A percentile compares a stretch with the other conserved stretches of the same genome.
Evolutionary conservation across 2,329 filamentous ascomycete genomes (phyloP).

Genomic region (Juglanconis sp.): DNA sequence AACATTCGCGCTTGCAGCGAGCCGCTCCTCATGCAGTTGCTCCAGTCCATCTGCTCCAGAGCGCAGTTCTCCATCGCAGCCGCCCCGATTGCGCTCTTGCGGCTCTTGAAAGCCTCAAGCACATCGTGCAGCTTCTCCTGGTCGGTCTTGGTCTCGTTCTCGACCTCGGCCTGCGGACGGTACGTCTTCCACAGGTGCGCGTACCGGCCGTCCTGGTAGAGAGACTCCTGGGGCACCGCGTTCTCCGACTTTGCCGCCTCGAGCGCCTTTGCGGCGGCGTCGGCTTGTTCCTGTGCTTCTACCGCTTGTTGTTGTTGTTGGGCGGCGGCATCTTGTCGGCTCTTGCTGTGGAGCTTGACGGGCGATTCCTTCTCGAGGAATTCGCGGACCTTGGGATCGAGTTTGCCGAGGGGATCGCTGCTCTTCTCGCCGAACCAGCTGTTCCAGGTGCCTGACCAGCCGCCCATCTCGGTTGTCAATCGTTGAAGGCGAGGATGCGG

Average conservation of each 20-base stretch:
- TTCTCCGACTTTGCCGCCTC: neutral
- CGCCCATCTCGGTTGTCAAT: slow-evolving; percentile 46
- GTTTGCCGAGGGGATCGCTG: slow-evolving; percentile 66
- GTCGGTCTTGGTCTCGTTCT: slow-evolving; percentile 67
- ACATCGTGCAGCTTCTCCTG: slow-evolving; percentile 79
- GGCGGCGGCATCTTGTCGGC: slow-evolving; percentile 11
- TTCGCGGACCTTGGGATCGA: slow-evolving; percentile 79
- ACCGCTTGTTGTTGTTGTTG: slow-evolving; percentile 1
- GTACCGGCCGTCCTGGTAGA: slow-evolving; percentile 61
- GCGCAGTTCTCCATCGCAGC: slow-evolving; percentile 93
- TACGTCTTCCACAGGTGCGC: slow-evolving; percentile 94
- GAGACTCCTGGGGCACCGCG: slow-evolving; percentile 47
- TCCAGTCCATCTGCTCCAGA: slow-evolving; percentile 78
- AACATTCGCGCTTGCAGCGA: slow-evolving; percentile 66
- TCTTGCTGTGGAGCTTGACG: slow-evolving; percentile 54
- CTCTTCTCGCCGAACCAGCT: slow-evolving; percentile 44
- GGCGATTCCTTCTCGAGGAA: slow-evolving; percentile 83
- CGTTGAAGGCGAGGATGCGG: neutral
- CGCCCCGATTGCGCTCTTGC: slow-evolving; percentile 71
- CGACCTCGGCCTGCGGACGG: slow-evolving; percentile 66
- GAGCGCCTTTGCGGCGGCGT: neutral
- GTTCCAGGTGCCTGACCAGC: slow-evolving; percentile 38
- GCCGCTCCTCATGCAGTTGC: slow-evolving; percentile 76
- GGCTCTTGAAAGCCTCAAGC: slow-evolving; percentile 78
- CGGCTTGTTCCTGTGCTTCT: neutral